Evolutionary conservation across 2,329 filamentous ascomycete genomes (phyloP), one percentile per base, ranked within the genome.

Genomic region (Cucurbitaria berberidis): DNA sequence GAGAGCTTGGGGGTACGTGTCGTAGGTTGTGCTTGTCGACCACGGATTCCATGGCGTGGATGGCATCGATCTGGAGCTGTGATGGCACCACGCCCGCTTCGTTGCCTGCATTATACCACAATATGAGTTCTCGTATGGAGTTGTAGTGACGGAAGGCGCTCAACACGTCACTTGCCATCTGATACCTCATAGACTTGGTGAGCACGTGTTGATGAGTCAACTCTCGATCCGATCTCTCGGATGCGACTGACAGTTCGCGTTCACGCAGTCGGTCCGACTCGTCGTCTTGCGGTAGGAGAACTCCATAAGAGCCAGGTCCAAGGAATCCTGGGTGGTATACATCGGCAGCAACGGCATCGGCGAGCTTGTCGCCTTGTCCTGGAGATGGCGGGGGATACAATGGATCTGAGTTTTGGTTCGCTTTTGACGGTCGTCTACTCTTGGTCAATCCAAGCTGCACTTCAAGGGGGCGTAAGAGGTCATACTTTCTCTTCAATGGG

Each of bases 21-120:
- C 56, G 53, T 3, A 74, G 62, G 29, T 71, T 63, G 47, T 68
- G 69, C 29, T 69, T 67, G 19, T 74, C 69, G 3, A 72, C 68
- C 11, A 70, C 63, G n/a, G 59, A 40, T 38, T 66, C 60, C 0
- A 74, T 58, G 0, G 62, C 64, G 24, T 67, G 64, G 36, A 78
- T 62, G 5, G 70, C 64, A 32, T 74, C 68, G 4, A 75, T 53
- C 5, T 74, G 60, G 1, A 79, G 58, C 24, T 72, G 70, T 1
- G 68, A 66, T 2, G 76, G 67, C 22, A 78, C 64, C 5, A 74
- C 66, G 2, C 72, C 71, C 7, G 69, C 63, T 55, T 76, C 69
- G 21, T 68, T 71, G 16, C 45, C 52, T 27, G 62, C 55, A 9
- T 59, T 64, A 34, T 70, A 68, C 55, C 59, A 59, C 13, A 63